Evolutionary conservation across 192 early-diverging fungal genomes (phyloP).

Genomic region (Haplosporangium gracile): DNA sequence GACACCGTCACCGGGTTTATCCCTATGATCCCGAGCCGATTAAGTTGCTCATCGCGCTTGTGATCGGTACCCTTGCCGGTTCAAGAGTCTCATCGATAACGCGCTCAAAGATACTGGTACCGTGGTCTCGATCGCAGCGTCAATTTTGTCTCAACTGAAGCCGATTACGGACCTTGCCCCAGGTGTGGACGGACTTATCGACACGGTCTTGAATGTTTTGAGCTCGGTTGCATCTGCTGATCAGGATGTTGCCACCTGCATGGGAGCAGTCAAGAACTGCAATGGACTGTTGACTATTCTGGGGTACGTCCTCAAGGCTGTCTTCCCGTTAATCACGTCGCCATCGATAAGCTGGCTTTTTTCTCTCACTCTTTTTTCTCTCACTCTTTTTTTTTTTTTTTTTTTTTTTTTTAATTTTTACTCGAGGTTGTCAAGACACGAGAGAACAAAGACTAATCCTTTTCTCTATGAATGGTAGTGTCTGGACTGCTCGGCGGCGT

Average conservation of each 20-base stretch:
- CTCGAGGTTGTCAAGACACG: no score
- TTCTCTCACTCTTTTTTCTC: background rate
- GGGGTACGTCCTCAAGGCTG: conserved; percentile 1
- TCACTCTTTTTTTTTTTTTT: background rate
- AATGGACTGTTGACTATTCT: background rate
- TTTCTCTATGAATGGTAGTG: background rate
- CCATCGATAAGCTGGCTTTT: background rate
- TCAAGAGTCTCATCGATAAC: background rate
- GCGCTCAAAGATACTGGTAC: background rate
- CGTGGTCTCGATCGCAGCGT: background rate
- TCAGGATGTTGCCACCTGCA: background rate
- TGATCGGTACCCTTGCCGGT: background rate
- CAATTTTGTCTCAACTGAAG: background rate
- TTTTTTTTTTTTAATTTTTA: background rate
- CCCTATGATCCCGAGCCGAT: background rate
- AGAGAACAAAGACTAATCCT: no score
- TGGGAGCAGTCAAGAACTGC: background rate
- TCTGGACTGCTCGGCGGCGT: background rate
- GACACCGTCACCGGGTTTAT: background rate
- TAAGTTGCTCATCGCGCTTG: background rate
- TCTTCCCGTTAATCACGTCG: background rate
- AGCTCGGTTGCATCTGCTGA: background rate
- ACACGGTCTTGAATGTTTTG: background rate
- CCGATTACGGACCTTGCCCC: background rate
- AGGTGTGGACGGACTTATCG: background rate